Evolutionary conservation across 306 rosid genomes (phyloP).

Genomic region (barrel medic (Medicago truncatula)): MtrunA17r5.0-ANR NC_053045.1:42750501-42751000

Average conservation of each 20-base stretch:
- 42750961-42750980: not conserved
- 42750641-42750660: not conserved
- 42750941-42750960: too few species aligned
- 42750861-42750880: too few species aligned
- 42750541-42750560: conserved; percentile 30
- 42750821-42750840: too few species aligned
- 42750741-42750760: not conserved
- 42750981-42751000: too few species aligned
- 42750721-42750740: conserved; percentile 21
- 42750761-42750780: not conserved
- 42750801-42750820: too few species aligned
- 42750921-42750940: too few species aligned
- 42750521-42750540: conserved; percentile 34
- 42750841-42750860: too few species aligned
- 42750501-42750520: conserved; percentile 41
- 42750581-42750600: conserved; percentile 44
- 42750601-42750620: conserved; percentile 42
- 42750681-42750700: not conserved
- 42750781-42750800: not conserved
- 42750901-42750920: too few species aligned
- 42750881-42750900: too few species aligned
- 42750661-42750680: conserved; percentile 12
- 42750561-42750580: conserved; percentile 41
- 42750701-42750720: conserved; percentile 17
- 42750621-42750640: conserved; percentile 18